Conservation (phyloP, 768 basidiomycete species). For the Pholiota molesta region DNA sequence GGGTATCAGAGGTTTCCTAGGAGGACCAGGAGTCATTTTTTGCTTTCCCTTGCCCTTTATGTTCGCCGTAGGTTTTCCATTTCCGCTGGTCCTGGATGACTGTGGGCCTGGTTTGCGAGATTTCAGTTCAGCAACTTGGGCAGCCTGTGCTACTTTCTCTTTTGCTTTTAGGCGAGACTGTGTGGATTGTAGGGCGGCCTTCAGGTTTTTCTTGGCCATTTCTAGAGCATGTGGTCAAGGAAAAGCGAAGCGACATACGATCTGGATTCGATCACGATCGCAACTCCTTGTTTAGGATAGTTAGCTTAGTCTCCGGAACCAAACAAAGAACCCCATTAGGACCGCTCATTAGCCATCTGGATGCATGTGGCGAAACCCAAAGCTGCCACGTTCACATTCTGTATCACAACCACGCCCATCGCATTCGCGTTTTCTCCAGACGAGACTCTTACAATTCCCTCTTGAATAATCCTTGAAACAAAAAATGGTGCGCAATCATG, state of each 20-base stretch:
- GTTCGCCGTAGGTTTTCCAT: constrained; percentile 8
- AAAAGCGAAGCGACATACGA: not conserved
- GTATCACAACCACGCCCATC: constrained; percentile 14
- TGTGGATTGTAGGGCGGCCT: constrained; percentile 69
- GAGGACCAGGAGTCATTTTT: constrained; percentile 29
- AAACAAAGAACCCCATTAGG: constrained; percentile 15
- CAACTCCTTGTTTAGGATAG: not conserved
- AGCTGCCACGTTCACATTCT: constrained; percentile 28
- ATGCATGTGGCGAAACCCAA: constrained; percentile 9
- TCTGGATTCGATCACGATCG: not conserved
- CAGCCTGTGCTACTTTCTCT: constrained; percentile 54
- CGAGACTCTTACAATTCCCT: constrained; percentile 17
- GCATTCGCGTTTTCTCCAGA: constrained; percentile 13
- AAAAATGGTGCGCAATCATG: constrained; percentile 30
- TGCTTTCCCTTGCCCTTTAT: constrained; percentile 43
- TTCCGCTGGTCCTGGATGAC: not conserved
- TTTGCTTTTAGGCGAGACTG: constrained; percentile 68
- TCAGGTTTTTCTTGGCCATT: constrained; percentile 65
- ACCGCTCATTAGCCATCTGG: constrained; percentile 12
- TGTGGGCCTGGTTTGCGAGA: constrained; percentile 33
- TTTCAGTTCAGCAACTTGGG: constrained; percentile 52
- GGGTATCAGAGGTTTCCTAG: constrained; percentile 56
- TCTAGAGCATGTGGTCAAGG: not conserved
- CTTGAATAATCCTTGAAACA: constrained; percentile 6
- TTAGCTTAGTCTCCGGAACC: not conserved